phyloP scores from a whole-genome alignment of 257 asterid genomes.

The Jacaranda copaia region DNA sequence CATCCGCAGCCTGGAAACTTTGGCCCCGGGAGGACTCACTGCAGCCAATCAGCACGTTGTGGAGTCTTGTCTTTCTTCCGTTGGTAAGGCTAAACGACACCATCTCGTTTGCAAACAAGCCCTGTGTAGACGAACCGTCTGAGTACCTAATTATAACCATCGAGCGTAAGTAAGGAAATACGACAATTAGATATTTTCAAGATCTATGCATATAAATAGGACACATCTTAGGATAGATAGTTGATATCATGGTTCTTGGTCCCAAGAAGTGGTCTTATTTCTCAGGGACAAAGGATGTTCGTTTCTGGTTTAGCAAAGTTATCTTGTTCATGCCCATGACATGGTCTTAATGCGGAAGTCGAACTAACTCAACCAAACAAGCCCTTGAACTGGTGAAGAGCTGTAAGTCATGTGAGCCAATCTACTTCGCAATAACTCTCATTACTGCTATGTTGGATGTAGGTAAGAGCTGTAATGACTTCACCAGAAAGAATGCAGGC shows the following conservation, averaged over 20 bases:
- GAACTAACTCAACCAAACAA: constrained; percentile 35
- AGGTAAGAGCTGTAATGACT: constrained; percentile 57
- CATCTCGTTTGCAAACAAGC: constrained; percentile 59
- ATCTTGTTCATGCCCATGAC: too few relatives aligned
- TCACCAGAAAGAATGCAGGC: constrained; percentile 44
- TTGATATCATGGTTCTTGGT: too few relatives aligned
- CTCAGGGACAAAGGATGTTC: too few relatives aligned
- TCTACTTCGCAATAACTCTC: constrained; percentile 50
- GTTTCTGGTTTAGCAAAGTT: too few relatives aligned
- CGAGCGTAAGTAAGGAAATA: not conserved
- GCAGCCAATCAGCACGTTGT: constrained; percentile 60
- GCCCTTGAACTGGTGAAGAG: constrained; percentile 27
- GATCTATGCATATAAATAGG: too few relatives aligned
- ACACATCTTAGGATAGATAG: too few relatives aligned
- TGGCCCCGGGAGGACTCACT: constrained; percentile 45
- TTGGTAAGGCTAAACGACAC: constrained; percentile 45
- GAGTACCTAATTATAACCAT: constrained; percentile 48
- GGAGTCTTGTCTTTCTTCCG: constrained; percentile 41
- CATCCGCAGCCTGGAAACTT: constrained; percentile 49
- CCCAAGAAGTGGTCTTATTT: too few relatives aligned
- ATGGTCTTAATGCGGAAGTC: not conserved
- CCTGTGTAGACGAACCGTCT: constrained; percentile 58
- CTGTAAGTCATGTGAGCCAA: constrained; percentile 49
- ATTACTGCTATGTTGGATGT: constrained; percentile 48
- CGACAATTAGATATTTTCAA: not conserved